These are phyloP conservation scores for Thoreauomyces humboldtii DNA, from an alignment of 192 early-diverging fungal genomes.

Conservation along the genomic window DNA sequence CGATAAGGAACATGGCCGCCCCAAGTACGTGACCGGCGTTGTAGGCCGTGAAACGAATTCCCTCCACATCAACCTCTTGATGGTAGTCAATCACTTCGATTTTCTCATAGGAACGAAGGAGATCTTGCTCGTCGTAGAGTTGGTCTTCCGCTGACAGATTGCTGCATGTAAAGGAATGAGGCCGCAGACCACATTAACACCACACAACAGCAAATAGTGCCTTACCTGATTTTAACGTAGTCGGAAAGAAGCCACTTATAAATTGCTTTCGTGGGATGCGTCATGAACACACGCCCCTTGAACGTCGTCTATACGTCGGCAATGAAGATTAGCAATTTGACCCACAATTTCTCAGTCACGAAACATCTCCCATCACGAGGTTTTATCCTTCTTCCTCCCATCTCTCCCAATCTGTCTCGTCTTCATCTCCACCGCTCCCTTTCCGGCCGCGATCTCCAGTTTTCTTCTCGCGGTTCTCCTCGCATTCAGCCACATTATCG, in stretches of 20 bases:
- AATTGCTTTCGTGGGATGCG: constrained; percentile 97
- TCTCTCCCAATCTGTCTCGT: too few relatives aligned
- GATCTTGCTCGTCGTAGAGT: constrained; percentile 88
- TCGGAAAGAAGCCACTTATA: constrained; percentile 95
- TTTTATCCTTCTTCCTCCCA: neutral
- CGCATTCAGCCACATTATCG: too few relatives aligned
- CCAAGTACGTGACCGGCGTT: constrained; percentile 94
- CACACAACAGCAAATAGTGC: constrained; percentile 7
- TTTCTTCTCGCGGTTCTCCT: too few relatives aligned
- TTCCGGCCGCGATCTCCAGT: too few relatives aligned
- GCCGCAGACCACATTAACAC: neutral
- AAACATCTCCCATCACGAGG: neutral
- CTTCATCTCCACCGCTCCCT: too few relatives aligned
- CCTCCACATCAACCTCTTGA: constrained; percentile 92
- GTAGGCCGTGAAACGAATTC: constrained; percentile 82
- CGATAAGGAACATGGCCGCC: constrained; percentile 89
- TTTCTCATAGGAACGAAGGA: constrained; percentile 74
- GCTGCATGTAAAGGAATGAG: constrained; percentile 40
- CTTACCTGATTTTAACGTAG: constrained; percentile 87
- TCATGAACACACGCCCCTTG: constrained; percentile 97
- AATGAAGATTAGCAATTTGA: neutral
- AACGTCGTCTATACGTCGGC: constrained; percentile 72
- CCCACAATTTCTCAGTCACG: neutral
- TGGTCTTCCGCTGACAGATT: constrained; percentile 69
- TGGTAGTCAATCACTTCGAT: constrained; percentile 97